phyloP scores from a whole-genome alignment of 352 stramenopile species.

The Phytophthora europaea region DNA sequence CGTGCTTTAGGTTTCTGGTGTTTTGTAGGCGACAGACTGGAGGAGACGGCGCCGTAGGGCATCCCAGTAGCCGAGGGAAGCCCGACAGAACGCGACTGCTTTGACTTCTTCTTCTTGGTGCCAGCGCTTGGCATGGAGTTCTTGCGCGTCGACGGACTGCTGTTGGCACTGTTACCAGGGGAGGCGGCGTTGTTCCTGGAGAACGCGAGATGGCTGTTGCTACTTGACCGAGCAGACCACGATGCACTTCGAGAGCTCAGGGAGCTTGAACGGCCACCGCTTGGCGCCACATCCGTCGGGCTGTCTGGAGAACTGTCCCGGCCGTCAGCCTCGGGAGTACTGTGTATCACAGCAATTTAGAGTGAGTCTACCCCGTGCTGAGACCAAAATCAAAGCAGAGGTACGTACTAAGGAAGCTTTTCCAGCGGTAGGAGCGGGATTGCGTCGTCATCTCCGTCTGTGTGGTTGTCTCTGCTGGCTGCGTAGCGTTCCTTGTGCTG shows the following conservation, averaged over 20 bases:
- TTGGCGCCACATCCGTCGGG: conserved; percentile 14
- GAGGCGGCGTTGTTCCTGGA: conserved; percentile 38
- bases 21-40: conserved; percentile 32
- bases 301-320: conserved; percentile 24
- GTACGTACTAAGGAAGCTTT: conserved; percentile 56
- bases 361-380: conserved; percentile 10
- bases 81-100: conserved; percentile 24
- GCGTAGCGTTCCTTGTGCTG: conserved; percentile 32
- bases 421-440: conserved; percentile 67
- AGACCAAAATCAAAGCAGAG: neutral
- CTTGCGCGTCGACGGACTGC: conserved; percentile 26
- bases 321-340: conserved; percentile 33
- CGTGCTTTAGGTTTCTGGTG: conserved; percentile 35
- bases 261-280: conserved; percentile 15
- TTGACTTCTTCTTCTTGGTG: conserved; percentile 39
- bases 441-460: conserved; percentile 63
- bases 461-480: conserved; percentile 47
- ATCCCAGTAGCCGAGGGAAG: conserved; percentile 25
- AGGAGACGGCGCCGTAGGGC: conserved; percentile 6
- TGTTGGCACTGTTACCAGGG: conserved; percentile 15
- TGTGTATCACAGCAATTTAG: conserved; percentile 1
- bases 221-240: conserved; percentile 25
- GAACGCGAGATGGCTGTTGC: conserved; percentile 20
- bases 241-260: conserved; percentile 24
- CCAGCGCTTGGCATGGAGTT: conserved; percentile 16